A percentile compares a stretch with the other conserved stretches of the same genome.
Conservation (phyloP, 1,284 basidiomycete species). For the Moniliella sp. region DNA sequence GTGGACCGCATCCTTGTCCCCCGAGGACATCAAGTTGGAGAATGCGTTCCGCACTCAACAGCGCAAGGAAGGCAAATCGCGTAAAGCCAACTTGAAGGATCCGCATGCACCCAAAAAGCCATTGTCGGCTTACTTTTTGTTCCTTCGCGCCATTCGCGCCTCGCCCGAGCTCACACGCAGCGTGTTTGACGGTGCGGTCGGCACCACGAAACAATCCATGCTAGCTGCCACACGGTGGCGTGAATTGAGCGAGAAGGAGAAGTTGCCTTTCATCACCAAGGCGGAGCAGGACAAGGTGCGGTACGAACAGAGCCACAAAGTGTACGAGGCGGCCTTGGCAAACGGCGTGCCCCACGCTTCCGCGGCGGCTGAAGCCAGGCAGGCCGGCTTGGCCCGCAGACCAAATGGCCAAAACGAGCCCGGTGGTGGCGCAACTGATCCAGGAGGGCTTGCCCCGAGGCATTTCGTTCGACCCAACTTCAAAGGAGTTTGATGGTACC, state of each 20-base stretch:
- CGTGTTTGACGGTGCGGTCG: slow-evolving; percentile 70
- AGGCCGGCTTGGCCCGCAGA: too few species aligned
- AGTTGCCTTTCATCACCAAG: slow-evolving; percentile 35
- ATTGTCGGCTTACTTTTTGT: slow-evolving; percentile 87
- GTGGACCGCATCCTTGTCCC: slow-evolving; percentile 72
- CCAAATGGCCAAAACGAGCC: too few species aligned
- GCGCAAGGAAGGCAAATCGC: slow-evolving; percentile 72
- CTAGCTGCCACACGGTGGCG: slow-evolving; percentile 79
- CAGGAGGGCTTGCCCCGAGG: too few species aligned
- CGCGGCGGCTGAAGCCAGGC: too few species aligned
- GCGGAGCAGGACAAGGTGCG: slow-evolving; percentile 23
- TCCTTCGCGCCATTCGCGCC: slow-evolving; percentile 43
- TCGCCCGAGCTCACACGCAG: slow-evolving; percentile 37
- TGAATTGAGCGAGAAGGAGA: slow-evolving; percentile 67
- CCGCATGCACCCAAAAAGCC: slow-evolving; percentile 91
- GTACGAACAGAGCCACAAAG: slow-evolving; percentile 20
- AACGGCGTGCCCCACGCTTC: too few species aligned
- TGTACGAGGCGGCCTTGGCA: too few species aligned
- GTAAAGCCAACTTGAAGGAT: slow-evolving; percentile 84
- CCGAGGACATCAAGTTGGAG: slow-evolving; percentile 78
- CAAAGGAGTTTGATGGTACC: too few species aligned
- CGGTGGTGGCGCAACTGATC: too few species aligned
- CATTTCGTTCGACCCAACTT: too few species aligned
- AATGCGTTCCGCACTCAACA: slow-evolving; percentile 74
- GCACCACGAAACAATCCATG: slow-evolving; percentile 82